Percentiles rank a stretch among this genome's conserved stretches.
These are phyloP conservation scores for Alternaria infectoria DNA, from an alignment of 2,329 filamentous ascomycete genomes.

Conservation along the genomic window DNA sequence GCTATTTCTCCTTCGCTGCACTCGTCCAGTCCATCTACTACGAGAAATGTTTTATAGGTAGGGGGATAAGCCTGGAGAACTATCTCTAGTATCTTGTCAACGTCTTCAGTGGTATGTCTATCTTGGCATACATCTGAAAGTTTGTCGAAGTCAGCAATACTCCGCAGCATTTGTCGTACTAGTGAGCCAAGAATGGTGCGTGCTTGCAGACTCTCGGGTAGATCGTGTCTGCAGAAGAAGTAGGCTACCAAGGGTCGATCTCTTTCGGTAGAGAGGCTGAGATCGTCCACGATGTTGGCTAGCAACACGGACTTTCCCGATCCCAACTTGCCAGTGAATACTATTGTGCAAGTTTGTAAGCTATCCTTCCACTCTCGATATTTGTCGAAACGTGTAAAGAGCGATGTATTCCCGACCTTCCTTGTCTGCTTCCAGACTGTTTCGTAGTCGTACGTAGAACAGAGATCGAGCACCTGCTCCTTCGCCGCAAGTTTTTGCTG, in stretches of 20 bases:
- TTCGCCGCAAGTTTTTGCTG: constrained; percentile 24
- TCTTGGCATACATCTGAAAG: constrained; percentile 9
- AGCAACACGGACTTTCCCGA: constrained; percentile 55
- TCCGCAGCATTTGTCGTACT: constrained; percentile 46
- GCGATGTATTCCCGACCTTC: constrained; percentile 48
- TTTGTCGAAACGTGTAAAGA: constrained; percentile 23
- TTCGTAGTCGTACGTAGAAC: constrained; percentile 52
- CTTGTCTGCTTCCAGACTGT: constrained; percentile 52
- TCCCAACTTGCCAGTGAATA: constrained; percentile 52
- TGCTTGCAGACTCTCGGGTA: constrained; percentile 29
- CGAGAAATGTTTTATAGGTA: constrained; percentile 33
- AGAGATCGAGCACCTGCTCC: constrained; percentile 47
- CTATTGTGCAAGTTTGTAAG: constrained; percentile 35
- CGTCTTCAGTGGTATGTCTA: constrained; percentile 3
- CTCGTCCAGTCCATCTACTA: constrained; percentile 47
- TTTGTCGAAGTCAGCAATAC: constrained; percentile 26
- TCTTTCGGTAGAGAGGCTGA: constrained; percentile 10
- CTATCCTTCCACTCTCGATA: constrained; percentile 41
- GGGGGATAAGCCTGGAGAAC: constrained; percentile 23
- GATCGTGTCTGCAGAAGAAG: constrained; percentile 38
- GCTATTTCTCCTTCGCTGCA: constrained; percentile 26
- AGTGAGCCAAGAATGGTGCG: constrained; percentile 33
- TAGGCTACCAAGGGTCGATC: constrained; percentile 21
- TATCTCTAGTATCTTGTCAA: constrained; percentile 24
- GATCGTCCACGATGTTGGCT: constrained; percentile 52